Base-by-base conservation (phyloP, 202 grass and related monocot genomes). In the Elaeis oleifera region DNA sequence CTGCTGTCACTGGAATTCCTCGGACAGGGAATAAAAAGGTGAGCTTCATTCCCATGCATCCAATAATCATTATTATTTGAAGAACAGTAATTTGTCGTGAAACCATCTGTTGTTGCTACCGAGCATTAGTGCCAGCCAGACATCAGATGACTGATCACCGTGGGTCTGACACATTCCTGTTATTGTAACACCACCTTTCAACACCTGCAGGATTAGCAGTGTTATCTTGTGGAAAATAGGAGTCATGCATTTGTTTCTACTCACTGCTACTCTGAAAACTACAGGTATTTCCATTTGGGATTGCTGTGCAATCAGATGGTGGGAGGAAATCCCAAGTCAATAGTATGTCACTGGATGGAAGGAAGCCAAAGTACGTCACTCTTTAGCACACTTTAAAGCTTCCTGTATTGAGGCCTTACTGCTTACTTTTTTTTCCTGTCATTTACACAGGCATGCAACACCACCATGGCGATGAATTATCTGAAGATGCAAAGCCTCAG, bases 301-400 rank as follows among this genome's bases (percentile, higher is more conserved):
- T 75, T 5, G 49, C 54, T 54, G 71, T 57, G 22, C 22, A 63
- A 24, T 72, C 69, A 3, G 69, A 49, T 64, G 68, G 31, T 29
- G 63, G 16, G 6, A 86, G 73, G 72, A 94, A 81, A 76, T 54
- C 65, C 67, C 75, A 59, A 6, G 22, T 56, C 54, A 70, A 63
- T 22, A 67, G 51, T 54, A 39, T 72, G 58, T 82, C 78, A 18
- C 63, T 59, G 8, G 61, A 65, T 49, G 71, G 65, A 65, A 89
- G 83, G 81, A 92, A 86, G 58, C 70, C 78, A 59, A 99, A 83
- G 85, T 99, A 85, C 49, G 64, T 17, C 73, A 67, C 60, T 67
- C 48, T 77, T 67, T 56, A 71, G 71, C 36, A 70, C 49, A 20
- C 57, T n/a, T 21, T 8, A 2, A 36, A 51, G 70, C 44, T 58